Conservation (phyloP, 1,284 basidiomycete genomes). For the Austroboletus niveus region DNA sequence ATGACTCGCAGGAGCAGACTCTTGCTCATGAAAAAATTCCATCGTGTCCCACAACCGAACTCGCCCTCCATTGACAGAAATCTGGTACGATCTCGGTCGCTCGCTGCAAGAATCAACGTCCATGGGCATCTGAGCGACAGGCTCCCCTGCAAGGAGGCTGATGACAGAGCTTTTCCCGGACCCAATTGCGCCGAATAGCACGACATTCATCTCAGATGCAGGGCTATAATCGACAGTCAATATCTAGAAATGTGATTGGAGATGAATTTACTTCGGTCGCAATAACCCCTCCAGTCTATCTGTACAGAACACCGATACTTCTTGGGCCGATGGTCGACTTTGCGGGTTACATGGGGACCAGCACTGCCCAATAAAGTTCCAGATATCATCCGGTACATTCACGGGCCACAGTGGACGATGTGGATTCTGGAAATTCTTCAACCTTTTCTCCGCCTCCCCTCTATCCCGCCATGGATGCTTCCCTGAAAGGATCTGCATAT, state of each 20-base stretch:
- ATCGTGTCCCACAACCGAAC: background rate
- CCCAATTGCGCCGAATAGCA: background rate
- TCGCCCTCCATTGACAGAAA: background rate
- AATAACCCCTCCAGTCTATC: background rate
- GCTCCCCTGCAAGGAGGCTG: conserved; percentile 9
- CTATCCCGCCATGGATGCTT: background rate
- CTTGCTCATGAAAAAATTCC: background rate
- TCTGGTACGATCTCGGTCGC: background rate
- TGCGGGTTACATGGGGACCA: conserved; percentile 5
- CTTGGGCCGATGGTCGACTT: background rate
- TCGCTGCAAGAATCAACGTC: background rate
- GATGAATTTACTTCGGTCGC: background rate
- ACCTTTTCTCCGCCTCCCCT: background rate
- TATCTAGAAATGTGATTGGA: too few species aligned
- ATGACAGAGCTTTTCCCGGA: background rate
- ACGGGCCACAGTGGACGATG: conserved; percentile 1
- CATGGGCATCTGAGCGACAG: background rate
- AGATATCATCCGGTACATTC: background rate
- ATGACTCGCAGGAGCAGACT: background rate
- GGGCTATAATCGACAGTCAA: background rate
- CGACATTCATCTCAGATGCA: background rate
- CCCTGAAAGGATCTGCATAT: conserved; percentile 2
- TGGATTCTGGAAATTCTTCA: conserved; percentile 1
- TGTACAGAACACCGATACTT: background rate
- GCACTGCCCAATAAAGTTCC: conserved; percentile 7